These are phyloP conservation scores for Globisporangium middletonii DNA, from an alignment of 352 stramenopile species.

Conservation along the genomic window DNA sequence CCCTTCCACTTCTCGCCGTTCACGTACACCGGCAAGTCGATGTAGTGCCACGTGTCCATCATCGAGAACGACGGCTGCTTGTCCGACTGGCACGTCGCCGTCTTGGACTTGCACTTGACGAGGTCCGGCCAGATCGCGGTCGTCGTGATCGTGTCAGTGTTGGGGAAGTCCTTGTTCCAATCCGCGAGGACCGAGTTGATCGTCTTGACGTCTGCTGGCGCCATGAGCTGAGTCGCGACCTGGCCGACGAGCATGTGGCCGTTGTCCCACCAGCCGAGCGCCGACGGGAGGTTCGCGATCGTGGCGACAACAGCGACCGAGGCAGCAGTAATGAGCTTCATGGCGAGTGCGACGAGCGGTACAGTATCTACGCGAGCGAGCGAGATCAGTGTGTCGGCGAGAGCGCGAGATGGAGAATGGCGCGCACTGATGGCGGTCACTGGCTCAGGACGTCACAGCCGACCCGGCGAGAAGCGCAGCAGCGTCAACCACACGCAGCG, in stretches of 20 bases:
- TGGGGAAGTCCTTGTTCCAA: conserved; percentile 53
- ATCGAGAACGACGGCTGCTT: conserved; percentile 32
- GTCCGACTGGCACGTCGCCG: conserved; percentile 27
- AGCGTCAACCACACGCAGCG: no score
- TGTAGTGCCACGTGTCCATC: conserved; percentile 68
- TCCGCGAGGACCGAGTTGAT: conserved; percentile 37
- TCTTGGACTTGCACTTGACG: conserved; percentile 44
- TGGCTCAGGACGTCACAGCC: no score
- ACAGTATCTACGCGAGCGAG: not conserved
- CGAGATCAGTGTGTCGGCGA: not conserved
- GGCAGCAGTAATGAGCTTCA: conserved; percentile 28
- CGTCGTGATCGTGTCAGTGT: conserved; percentile 41
- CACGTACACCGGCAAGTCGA: conserved; percentile 52
- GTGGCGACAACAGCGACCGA: conserved; percentile 8
- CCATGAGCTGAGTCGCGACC: conserved; percentile 46
- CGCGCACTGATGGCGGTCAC: not conserved
- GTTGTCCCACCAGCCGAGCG: conserved; percentile 53
- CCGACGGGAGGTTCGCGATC: conserved; percentile 14
- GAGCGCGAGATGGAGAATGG: conserved; percentile 7
- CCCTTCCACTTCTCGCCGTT: conserved; percentile 33
- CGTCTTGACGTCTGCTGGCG: conserved; percentile 28
- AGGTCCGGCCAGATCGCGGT: conserved; percentile 50
- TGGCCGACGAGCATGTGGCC: conserved; percentile 58
- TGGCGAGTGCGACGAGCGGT: conserved; percentile 3
- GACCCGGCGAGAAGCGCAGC: no score